phyloP scores from a whole-genome alignment of 2,329 filamentous ascomycete species.

The Phaeosphaeriaceae sp. region DNA sequence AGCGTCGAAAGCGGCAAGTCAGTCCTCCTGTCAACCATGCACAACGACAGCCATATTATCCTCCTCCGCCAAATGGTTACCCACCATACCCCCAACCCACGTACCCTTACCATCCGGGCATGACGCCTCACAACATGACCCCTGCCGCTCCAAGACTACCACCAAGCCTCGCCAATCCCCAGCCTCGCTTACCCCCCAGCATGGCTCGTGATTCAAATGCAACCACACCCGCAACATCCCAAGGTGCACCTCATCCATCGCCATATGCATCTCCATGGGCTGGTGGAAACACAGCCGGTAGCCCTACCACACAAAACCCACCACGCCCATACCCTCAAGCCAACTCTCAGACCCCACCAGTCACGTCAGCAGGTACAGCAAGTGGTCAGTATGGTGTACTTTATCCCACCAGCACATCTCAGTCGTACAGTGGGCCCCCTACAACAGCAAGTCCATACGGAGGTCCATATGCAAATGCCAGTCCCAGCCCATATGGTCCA shows the following conservation, averaged over 20 bases:
- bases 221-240: conserved; percentile 30
- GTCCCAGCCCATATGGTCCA: conserved; percentile 36
- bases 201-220: conserved; percentile 40
- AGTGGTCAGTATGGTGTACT: conserved; percentile 45
- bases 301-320: conserved; percentile 30
- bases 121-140: conserved; percentile 40
- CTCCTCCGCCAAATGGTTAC: conserved; percentile 38
- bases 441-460: conserved; percentile 33
- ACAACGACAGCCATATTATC: conserved; percentile 42
- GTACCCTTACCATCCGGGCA: conserved; percentile 38
- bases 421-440: conserved; percentile 25
- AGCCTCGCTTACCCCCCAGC: conserved; percentile 46
- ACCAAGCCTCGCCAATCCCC: conserved; percentile 31
- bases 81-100: conserved; percentile 34
- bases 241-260: conserved; percentile 35
- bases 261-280: conserved; percentile 48
- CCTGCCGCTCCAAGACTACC: conserved; percentile 37
- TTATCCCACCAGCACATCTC: conserved; percentile 39
- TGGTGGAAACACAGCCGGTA: conserved; percentile 37
- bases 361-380: conserved; percentile 25
- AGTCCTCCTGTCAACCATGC: conserved; percentile 50
- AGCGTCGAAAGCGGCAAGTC: conserved; percentile 58
- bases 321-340: conserved; percentile 40
- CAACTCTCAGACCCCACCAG: conserved; percentile 33
- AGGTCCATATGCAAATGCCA: conserved; percentile 37